A percentile compares a stretch with the other conserved stretches of the same genome.
phyloP scores from a whole-genome alignment of 306 rosid genomes.

The Cotoneaster glaucophyllus region DNA sequence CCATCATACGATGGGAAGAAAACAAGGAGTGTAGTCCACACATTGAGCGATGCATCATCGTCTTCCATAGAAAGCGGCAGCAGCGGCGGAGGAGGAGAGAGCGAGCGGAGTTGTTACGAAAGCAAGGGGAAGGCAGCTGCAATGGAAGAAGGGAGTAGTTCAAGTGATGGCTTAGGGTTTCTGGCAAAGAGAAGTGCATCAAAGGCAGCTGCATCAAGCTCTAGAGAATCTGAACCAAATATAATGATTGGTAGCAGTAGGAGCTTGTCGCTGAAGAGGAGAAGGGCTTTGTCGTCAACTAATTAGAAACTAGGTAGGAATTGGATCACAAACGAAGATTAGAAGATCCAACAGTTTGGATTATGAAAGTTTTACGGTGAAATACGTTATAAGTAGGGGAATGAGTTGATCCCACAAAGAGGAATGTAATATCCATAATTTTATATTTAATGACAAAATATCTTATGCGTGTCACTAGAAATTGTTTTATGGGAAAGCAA shows the following conservation, averaged over 20 bases:
- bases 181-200: conserved; percentile 22
- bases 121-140: conserved; percentile 20
- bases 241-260: conserved; percentile 8
- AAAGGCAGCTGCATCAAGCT: conserved; percentile 21
- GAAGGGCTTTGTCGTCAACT: conserved; percentile 18
- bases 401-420: too few relatives aligned
- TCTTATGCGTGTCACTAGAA: too few relatives aligned
- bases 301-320: not conserved
- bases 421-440: too few relatives aligned
- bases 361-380: too few relatives aligned
- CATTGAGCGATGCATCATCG: conserved; percentile 48
- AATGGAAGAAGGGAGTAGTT: conserved; percentile 10
- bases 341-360: too few relatives aligned
- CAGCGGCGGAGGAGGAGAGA: conserved; percentile 39
- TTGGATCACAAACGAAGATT: too few relatives aligned
- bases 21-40: conserved; percentile 37
- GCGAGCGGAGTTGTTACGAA: conserved; percentile 15
- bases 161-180: conserved; percentile 18
- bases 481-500: too few relatives aligned
- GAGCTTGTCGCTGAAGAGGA: conserved; percentile 22
- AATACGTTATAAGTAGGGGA: too few relatives aligned
- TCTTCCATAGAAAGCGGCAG: conserved; percentile 33
- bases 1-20: conserved; percentile 35
- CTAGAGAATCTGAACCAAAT: not conserved
- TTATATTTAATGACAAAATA: too few relatives aligned